phyloP scores from a whole-genome alignment of 2,329 filamentous ascomycete species.

The Rachicladosporium sp. region DNA sequence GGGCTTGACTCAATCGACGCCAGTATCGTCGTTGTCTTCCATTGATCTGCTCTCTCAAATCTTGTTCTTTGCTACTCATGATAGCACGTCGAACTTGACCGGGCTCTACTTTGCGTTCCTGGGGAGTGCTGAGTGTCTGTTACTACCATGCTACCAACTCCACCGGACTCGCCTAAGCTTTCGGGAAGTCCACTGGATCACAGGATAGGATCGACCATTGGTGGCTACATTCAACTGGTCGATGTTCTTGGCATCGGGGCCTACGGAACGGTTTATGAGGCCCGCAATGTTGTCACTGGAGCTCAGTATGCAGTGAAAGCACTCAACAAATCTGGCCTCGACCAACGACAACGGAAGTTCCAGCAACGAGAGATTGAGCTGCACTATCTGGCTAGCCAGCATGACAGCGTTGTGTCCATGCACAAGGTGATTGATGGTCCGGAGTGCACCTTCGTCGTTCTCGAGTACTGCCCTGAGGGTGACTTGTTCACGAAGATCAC shows the following conservation, averaged over 20 bases:
- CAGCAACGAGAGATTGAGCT: slow-evolving; percentile 87
- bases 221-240: slow-evolving; percentile 70
- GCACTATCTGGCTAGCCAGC: slow-evolving; percentile 77
- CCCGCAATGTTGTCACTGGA: slow-evolving; percentile 69
- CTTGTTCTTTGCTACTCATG: too few relatives aligned
- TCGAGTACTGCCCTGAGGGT: slow-evolving; percentile 94
- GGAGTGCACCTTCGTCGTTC: slow-evolving; percentile 89
- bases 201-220: slow-evolving; percentile 71
- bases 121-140: too few relatives aligned
- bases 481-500: slow-evolving; percentile 97
- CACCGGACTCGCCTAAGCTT: slow-evolving; percentile 35
- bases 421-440: slow-evolving; percentile 82
- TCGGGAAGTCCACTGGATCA: slow-evolving; percentile 45
- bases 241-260: slow-evolving; percentile 84
- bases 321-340: slow-evolving; percentile 85
- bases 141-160: slow-evolving; percentile 35
- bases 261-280: slow-evolving; percentile 91
- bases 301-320: slow-evolving; percentile 91
- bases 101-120: too few relatives aligned
- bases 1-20: too few relatives aligned
- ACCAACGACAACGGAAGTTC: slow-evolving; percentile 75
- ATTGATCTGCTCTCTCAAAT: too few relatives aligned
- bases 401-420: slow-evolving; percentile 88
- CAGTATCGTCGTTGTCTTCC: too few relatives aligned
- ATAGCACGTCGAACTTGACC: too few relatives aligned